These are phyloP conservation scores for Osmanthus fragrans DNA, from an alignment of 257 asterid species.

Conservation along the genomic window DNA sequence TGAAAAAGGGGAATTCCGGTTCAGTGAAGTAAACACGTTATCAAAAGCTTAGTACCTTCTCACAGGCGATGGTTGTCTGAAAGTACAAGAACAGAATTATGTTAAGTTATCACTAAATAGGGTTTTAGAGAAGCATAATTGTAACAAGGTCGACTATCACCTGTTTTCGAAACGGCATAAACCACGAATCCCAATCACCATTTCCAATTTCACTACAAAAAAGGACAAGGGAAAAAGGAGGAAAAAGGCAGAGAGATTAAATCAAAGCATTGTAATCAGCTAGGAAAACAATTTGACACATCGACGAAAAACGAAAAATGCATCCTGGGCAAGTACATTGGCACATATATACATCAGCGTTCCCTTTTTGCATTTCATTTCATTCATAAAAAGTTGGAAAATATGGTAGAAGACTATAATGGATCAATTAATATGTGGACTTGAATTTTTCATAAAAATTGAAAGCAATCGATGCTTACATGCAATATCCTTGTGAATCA, in stretches of 20 bases:
- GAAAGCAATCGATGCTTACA: constrained; percentile 49
- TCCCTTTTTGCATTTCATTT: not conserved
- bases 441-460: not conserved
- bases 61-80: constrained; percentile 74
- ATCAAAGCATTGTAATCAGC: not conserved
- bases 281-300: not conserved
- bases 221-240: not conserved
- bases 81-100: not conserved
- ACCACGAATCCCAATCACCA: constrained; percentile 90
- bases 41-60: constrained; percentile 59
- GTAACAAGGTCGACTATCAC: constrained; percentile 28
- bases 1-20: constrained; percentile 29
- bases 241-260: constrained; percentile 3
- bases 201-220: constrained; percentile 73
- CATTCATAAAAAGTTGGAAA: constrained; percentile 1
- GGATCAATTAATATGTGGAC: not conserved
- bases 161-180: constrained; percentile 73
- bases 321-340: not conserved
- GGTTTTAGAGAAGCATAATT: constrained; percentile 7
- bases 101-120: constrained; percentile 3
- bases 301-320: not conserved
- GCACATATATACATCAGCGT: not conserved
- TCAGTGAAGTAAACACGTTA: constrained; percentile 19
- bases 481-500: constrained; percentile 69
- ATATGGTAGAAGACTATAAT: not conserved